Conservation (phyloP, 495 filamentous ascomycete genomes). For the Amphirosellinia nigrospora region DNA sequence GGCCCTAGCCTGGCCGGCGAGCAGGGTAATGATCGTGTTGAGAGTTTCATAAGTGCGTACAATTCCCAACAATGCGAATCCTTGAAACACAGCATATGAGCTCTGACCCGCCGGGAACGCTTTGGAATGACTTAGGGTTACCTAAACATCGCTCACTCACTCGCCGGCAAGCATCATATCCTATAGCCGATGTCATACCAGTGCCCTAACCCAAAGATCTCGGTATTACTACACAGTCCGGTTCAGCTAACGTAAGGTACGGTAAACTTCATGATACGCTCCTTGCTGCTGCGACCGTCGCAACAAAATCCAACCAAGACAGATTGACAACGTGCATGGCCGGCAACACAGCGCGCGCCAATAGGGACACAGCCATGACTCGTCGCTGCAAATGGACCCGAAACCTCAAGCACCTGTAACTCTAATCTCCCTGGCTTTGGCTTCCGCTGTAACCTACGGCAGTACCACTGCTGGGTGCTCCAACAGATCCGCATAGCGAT, state of each 20-base stretch:
- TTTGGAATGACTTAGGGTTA: neutral
- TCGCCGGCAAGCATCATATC: neutral
- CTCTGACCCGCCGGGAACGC: neutral
- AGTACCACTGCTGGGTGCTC: slow-evolving; percentile 10
- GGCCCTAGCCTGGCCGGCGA: neutral
- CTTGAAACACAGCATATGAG: neutral
- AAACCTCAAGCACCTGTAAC: slow-evolving; percentile 17
- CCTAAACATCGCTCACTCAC: neutral
- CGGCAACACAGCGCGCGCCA: slow-evolving; percentile 20
- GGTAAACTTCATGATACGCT: slow-evolving; percentile 24
- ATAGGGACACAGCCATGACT: slow-evolving; percentile 26
- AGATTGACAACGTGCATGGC: slow-evolving; percentile 22
- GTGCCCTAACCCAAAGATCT: slow-evolving; percentile 2
- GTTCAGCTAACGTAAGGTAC: slow-evolving; percentile 23
- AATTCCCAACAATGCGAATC: neutral
- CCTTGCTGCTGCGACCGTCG: slow-evolving; percentile 9
- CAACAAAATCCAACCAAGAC: slow-evolving; percentile 13
- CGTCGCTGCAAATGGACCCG: slow-evolving; percentile 23
- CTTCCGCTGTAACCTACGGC: slow-evolving; percentile 15
- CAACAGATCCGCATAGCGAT: slow-evolving; percentile 18
- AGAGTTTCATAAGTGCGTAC: neutral
- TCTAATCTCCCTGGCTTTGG: slow-evolving; percentile 9
- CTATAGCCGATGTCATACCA: neutral
- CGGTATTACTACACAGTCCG: slow-evolving; percentile 12
- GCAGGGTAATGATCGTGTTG: neutral